phyloP scores from a whole-genome alignment of 306 rosid genomes.

The Potentilla sterilis region DNA sequence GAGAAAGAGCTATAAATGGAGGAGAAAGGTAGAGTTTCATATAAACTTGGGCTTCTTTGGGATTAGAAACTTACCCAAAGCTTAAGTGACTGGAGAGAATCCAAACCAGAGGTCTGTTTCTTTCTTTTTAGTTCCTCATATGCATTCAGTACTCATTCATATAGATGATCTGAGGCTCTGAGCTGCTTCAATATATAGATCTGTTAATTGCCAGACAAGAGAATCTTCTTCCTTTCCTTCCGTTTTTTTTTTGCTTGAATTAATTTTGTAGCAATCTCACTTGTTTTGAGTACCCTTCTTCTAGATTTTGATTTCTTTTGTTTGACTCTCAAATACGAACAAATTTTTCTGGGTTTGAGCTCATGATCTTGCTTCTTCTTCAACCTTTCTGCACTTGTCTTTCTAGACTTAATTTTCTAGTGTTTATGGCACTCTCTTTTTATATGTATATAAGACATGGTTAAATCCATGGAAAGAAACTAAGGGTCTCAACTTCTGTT shows the following conservation, averaged over 20 bases:
- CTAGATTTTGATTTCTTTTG: not conserved
- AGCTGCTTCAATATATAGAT: not conserved
- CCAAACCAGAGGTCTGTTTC: conserved; percentile 45
- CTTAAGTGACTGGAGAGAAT: conserved; percentile 50
- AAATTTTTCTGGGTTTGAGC: not conserved
- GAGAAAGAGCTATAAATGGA: conserved; percentile 55
- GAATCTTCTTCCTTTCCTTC: not conserved
- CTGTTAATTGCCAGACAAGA: not conserved
- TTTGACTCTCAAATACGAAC: not conserved
- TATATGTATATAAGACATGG: not conserved
- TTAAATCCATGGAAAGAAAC: not conserved
- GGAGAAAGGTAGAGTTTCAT: conserved; percentile 35
- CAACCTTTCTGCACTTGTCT: not conserved
- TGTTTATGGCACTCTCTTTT: not conserved
- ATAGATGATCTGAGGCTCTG: not conserved
- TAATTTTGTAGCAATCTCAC: not conserved
- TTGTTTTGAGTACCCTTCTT: not conserved
- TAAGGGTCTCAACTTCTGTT: not conserved
- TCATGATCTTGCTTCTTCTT: conserved; percentile 4
- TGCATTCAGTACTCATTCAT: not conserved
- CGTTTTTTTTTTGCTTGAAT: not conserved
- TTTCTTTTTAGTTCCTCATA: not conserved
- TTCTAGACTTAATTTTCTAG: not conserved
- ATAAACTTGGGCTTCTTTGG: conserved; percentile 51
- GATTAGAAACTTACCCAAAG: conserved; percentile 59